Evolutionary conservation across 345 rosid species (phyloP).

Genomic region (Salix udensis): DNA sequence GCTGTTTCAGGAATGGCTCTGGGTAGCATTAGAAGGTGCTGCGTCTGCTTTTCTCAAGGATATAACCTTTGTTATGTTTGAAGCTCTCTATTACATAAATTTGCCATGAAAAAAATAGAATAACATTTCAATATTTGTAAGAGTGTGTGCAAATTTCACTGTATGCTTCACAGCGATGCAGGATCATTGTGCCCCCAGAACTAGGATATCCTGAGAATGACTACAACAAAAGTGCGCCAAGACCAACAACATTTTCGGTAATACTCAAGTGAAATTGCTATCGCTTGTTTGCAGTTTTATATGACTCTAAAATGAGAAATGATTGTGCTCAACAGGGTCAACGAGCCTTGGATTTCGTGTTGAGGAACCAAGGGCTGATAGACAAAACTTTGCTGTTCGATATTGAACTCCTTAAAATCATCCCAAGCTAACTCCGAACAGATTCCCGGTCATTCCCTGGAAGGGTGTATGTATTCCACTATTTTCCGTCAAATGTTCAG

Average conservation of each 20-base stretch:
- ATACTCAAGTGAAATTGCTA: conserved; percentile 17
- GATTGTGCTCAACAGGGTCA: conserved; percentile 58
- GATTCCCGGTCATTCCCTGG: not conserved
- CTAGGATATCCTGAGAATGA: conserved; percentile 90
- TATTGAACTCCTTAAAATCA: conserved; percentile 79
- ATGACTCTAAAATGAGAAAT: not conserved
- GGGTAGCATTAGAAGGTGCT: conserved; percentile 87
- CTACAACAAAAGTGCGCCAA: conserved; percentile 74
- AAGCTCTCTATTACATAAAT: conserved; percentile 1
- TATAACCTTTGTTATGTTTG: not conserved
- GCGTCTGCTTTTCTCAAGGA: conserved; percentile 20
- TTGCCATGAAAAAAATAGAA: not conserved
- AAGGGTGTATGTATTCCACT: not conserved
- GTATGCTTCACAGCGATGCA: conserved; percentile 52
- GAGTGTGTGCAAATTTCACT: conserved; percentile 20
- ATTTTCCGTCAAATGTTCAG: conserved; percentile 5
- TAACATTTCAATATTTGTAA: not conserved
- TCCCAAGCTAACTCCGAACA: conserved; percentile 37
- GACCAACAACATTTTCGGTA: conserved; percentile 88
- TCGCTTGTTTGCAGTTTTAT: not conserved
- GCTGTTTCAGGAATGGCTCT: conserved; percentile 86
- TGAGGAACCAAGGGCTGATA: conserved; percentile 88
- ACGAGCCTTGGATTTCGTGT: conserved; percentile 90
- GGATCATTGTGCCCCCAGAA: conserved; percentile 95
- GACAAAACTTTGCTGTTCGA: conserved; percentile 93